Base-by-base conservation (phyloP, 108 stramenopile genomes). In the Pinguiococcus pyrenoidosus region DNA sequence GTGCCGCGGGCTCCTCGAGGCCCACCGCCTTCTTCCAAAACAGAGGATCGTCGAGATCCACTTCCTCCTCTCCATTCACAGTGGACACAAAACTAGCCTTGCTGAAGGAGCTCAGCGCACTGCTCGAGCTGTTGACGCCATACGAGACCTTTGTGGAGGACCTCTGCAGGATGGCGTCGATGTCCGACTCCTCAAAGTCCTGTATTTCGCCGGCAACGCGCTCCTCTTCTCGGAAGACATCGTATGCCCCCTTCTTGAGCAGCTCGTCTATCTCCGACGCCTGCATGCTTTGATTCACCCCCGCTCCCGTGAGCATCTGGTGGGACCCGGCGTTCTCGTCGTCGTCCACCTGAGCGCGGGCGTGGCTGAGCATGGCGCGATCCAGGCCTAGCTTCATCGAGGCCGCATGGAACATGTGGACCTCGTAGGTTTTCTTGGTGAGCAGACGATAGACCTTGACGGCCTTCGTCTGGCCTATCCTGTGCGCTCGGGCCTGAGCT, bases 321-420 rank as follows among this genome's bases (percentile, higher is more conserved):
- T n/a, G n/a, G n/a, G n/a, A n/a, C n/a, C n/a, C n/a, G n/a, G n/a
- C n/a, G n/a, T n/a, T n/a, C n/a, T n/a, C n/a, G n/a, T n/a, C n/a
- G n/a, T n/a, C n/a, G n/a, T n/a, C n/a, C n/a, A n/a, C 51, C 37
- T n/a, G 21, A 14, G 25, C 48, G 49, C 14, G 39, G 24, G 52
- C 52, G 38, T 63, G 51, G 18, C 81, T 80, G n/a, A 96, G 68
- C 1, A 99, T 90, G 20, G 92, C 95, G 50, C 87, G 85, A 49
- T 99, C 98, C 12, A 99, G 74, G 37, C 93, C 95, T 69, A 96
- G 91, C 67, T 99, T 99, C 75, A 89, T 51, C 16, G 80, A 80
- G 28, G 86, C 87, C 72, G 78, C 73, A 59, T 97, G 87, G 56
- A 97, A 97, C 95, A 97, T 94, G 66, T 89, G 81, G 69, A 82